A percentile compares a stretch with the other conserved stretches of the same genome.
Conservation (phyloP, 176 grass and related monocot genomes). For the Cocos nucifera region DNA sequence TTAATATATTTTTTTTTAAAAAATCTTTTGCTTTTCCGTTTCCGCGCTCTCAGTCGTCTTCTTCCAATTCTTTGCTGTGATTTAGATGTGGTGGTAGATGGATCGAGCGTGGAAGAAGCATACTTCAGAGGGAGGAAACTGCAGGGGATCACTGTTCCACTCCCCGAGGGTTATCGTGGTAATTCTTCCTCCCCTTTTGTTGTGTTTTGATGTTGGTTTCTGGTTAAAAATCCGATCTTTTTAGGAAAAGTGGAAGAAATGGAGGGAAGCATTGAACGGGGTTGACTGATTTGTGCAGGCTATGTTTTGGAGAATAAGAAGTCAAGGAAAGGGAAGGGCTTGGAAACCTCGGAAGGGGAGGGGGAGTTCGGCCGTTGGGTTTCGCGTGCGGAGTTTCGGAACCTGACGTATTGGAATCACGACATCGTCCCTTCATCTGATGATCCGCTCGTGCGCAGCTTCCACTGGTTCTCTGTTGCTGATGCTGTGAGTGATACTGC, state of each 20-base stretch:
- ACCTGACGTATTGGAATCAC: constrained; percentile 89
- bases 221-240: constrained; percentile 10
- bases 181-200: not conserved
- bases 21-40: not conserved
- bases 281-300: constrained; percentile 30
- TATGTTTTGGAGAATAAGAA: constrained; percentile 63
- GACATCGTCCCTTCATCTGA: constrained; percentile 58
- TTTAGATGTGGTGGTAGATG: constrained; percentile 60
- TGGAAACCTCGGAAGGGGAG: constrained; percentile 21
- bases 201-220: not conserved
- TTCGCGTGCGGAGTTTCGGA: constrained; percentile 59
- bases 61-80: not conserved
- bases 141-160: constrained; percentile 51
- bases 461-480: constrained; percentile 81
- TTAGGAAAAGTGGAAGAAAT: not conserved
- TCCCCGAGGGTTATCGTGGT: constrained; percentile 80
- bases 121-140: constrained; percentile 93
- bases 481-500: constrained; percentile 51
- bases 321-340: constrained; percentile 21
- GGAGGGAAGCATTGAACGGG: not conserved
- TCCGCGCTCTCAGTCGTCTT: not conserved
- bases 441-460: constrained; percentile 64
- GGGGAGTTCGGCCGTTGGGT: constrained; percentile 40
- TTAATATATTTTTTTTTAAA: no score
- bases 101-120: constrained; percentile 64